Evolutionary conservation across 208 protist genomes (phyloP).

Genomic region (Trypanosoma cruzi): DNA sequence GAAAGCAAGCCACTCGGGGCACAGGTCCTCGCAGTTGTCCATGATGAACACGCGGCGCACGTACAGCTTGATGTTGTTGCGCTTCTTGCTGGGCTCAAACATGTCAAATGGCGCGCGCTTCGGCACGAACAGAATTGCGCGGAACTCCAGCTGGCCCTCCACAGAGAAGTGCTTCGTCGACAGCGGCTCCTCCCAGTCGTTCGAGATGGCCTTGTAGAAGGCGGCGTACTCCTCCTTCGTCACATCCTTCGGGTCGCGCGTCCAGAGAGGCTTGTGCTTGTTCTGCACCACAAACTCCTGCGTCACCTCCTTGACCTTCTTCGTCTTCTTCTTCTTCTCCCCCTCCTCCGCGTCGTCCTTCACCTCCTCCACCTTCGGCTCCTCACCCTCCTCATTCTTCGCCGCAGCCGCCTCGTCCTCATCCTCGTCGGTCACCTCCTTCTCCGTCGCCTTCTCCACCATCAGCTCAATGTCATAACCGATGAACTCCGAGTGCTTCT

Average conservation of each 20-base stretch:
- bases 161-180: slow-evolving; percentile 98
- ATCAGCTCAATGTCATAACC: no score
- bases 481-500: no score
- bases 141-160: slow-evolving; percentile 98
- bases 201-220: no score
- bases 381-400: slow-evolving; percentile 91
- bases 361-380: slow-evolving; percentile 76
- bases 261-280: no score
- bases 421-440: no score
- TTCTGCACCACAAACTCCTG: no score
- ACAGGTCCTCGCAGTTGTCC: slow-evolving; percentile 98
- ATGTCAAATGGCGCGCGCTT: slow-evolving; percentile 97
- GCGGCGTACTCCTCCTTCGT: no score
- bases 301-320: no score
- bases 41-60: slow-evolving; percentile 98
- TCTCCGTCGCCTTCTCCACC: no score
- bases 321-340: no score
- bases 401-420: no score
- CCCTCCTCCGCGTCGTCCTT: slow-evolving; percentile 99
- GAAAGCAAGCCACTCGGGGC: slow-evolving; percentile 98
- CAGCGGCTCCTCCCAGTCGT: slow-evolving; percentile 98
- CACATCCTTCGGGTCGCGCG: no score
- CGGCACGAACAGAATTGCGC: slow-evolving; percentile 96
- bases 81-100: slow-evolving; percentile 98
- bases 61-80: slow-evolving; percentile 99